Percentiles rank a stretch among this genome's conserved stretches.
Evolutionary conservation across 345 rosid genomes (phyloP).

Genomic region (Chamaenerion angustifolium): DNA sequence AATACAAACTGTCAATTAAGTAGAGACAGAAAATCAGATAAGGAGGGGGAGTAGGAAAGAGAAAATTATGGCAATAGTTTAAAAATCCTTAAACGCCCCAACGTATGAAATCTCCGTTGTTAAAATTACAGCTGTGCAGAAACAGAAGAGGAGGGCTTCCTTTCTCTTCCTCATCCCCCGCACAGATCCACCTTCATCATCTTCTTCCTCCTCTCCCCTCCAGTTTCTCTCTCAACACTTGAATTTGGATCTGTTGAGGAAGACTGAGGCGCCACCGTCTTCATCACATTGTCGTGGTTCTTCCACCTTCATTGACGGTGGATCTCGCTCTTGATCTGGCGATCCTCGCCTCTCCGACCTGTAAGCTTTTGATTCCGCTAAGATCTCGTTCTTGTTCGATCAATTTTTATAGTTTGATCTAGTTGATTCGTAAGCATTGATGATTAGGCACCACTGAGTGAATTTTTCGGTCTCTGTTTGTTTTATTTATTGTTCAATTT

Average conservation of each 20-base stretch:
- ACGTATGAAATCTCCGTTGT: too few relatives aligned
- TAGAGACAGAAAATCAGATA: too few relatives aligned
- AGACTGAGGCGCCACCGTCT: background rate
- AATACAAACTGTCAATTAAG: too few relatives aligned
- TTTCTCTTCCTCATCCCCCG: too few relatives aligned
- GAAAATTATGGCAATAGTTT: too few relatives aligned
- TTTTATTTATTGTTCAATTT: background rate
- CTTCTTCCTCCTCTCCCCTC: too few relatives aligned
- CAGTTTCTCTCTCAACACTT: background rate
- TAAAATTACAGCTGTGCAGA: too few relatives aligned
- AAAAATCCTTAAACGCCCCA: too few relatives aligned
- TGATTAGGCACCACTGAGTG: background rate
- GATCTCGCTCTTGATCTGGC: slow-evolving; percentile 10
- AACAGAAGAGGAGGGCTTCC: too few relatives aligned
- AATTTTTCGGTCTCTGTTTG: background rate
- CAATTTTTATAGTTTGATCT: background rate
- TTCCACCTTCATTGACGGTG: background rate
- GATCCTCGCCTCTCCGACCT: background rate
- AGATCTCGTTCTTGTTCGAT: background rate
- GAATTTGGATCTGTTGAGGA: background rate
- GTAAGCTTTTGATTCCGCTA: slow-evolving; percentile 5
- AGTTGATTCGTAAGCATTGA: background rate
- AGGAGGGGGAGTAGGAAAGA: too few relatives aligned
- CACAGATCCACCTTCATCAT: too few relatives aligned
- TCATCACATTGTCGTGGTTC: background rate